phyloP scores from a whole-genome alignment of 2,329 filamentous ascomycete genomes.

The Monilinia laxa region DNA sequence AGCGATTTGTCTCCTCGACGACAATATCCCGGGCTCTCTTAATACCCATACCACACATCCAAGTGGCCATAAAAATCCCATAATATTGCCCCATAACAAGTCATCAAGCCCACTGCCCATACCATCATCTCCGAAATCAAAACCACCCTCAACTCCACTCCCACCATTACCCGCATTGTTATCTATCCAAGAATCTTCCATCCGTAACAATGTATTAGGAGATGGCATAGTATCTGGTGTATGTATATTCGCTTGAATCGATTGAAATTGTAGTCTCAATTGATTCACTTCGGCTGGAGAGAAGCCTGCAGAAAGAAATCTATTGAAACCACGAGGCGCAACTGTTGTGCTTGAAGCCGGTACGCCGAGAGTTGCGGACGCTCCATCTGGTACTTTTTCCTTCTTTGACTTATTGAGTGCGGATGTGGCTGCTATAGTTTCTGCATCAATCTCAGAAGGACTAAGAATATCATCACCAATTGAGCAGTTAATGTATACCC shows the following conservation, averaged over 20 bases:
- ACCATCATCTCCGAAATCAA: conserved; percentile 43
- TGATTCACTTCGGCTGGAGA: conserved; percentile 78
- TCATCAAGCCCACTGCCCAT: conserved; percentile 65
- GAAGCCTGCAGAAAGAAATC: conserved; percentile 79
- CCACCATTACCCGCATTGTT: conserved; percentile 50
- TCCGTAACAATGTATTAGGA: conserved; percentile 67
- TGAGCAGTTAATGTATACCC: conserved; percentile 90
- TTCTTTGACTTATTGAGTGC: conserved; percentile 29
- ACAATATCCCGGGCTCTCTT: conserved; percentile 85
- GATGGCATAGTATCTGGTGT: conserved; percentile 88
- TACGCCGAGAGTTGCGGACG: conserved; percentile 23
- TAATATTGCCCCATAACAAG: conserved; percentile 81
- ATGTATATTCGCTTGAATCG: conserved; percentile 76
- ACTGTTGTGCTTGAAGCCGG: conserved; percentile 44
- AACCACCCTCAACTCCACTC: conserved; percentile 42
- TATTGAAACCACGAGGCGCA: conserved; percentile 79
- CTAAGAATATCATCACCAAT: conserved; percentile 77
- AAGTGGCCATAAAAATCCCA: conserved; percentile 93
- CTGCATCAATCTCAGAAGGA: conserved; percentile 64
- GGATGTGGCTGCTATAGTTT: conserved; percentile 48
- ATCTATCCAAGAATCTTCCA: conserved; percentile 93
- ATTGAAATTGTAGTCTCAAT: conserved; percentile 83
- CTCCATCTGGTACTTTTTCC: conserved; percentile 17
- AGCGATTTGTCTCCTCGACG: conserved; percentile 78
- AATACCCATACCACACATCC: conserved; percentile 83